Evolutionary conservation across 305 asterid genomes (phyloP), one percentile per base, ranked within the genome.

Genomic region (Plantago coronopus): DNA sequence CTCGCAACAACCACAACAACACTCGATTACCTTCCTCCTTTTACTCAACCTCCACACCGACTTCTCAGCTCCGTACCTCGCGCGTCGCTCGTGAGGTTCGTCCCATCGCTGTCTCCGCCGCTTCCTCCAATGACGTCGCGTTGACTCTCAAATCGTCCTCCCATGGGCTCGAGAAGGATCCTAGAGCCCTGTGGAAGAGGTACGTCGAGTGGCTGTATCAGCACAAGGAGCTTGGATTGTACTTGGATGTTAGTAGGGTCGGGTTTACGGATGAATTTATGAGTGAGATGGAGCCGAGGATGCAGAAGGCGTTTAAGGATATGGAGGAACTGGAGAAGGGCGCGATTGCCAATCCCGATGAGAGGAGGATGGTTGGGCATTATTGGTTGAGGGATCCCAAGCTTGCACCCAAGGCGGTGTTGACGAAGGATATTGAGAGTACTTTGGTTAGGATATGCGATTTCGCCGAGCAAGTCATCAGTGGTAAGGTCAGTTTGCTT

Each of bases 331-430:
- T 94, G 12, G 99, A 94, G 74, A 90, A 84, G 65, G 99, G 99
- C 3, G 86, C 97, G 14, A 94, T 94, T 78, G 93, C 99, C 4
- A 94, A 94, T 37, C 99, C 99, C 0, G 99, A 94, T 54, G 99
- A 94, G 71, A 87, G 96, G 13, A 79, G 99, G 69, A 94, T 94
- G 97, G 99, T 94, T 48, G 99, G 99, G 0, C 99, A 94, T 58
- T 94, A 94, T 68, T 94, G 99, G 99, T 67, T 94, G 65, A 76
- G 99, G 57, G 82, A 78, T 57, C 86, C 99, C 6, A 71, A 81
- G 25, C 89, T 81, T 38, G 95, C 99, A 3, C 97, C 99, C 5
- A 94, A 79, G 58, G 69, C 84, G 58, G 46, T 81, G 29, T 72
- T 94, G 66, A 70, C 79, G 22, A 64, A 69, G 70, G 89, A 83